Evolutionary conservation across 2,329 filamentous ascomycete genomes (phyloP).

Genomic region (Aspergillus sp.): DNA sequence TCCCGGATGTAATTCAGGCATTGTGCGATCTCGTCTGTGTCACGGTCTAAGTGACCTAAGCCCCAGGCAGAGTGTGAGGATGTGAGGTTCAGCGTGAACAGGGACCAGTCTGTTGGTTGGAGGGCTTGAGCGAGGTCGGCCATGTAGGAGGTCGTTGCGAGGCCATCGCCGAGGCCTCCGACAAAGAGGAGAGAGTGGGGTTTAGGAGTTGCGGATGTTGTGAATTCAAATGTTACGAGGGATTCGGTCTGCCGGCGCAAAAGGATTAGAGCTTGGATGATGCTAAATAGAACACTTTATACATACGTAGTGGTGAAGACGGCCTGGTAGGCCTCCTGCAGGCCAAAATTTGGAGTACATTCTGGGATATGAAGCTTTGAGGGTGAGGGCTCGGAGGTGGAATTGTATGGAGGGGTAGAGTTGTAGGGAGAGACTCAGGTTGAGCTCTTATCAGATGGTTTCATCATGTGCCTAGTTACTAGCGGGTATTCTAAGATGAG

Average conservation of each 20-base stretch:
- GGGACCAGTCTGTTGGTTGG: conserved; percentile 51
- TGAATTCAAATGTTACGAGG: conserved; percentile 45
- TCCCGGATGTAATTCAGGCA: conserved; percentile 53
- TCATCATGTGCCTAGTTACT: neutral
- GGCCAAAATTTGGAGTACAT: conserved; percentile 41
- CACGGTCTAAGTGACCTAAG: conserved; percentile 51
- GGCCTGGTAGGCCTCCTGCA: conserved; percentile 35
- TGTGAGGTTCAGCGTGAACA: conserved; percentile 53
- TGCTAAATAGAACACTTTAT: neutral
- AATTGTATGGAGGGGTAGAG: conserved; percentile 1
- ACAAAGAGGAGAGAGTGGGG: conserved; percentile 57
- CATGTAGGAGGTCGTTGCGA: conserved; percentile 56
- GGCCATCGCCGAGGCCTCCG: conserved; percentile 59
- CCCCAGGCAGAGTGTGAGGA: conserved; percentile 59
- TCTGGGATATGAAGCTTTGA: conserved; percentile 1
- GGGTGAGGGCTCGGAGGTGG: neutral
- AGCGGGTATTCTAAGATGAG: neutral
- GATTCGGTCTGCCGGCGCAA: conserved; percentile 25
- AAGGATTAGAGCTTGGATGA: neutral
- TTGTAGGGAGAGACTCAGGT: neutral
- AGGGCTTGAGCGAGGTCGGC: conserved; percentile 50
- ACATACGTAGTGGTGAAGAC: conserved; percentile 40
- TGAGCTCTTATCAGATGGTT: neutral
- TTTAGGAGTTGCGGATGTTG: conserved; percentile 27
- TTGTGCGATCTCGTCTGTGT: conserved; percentile 54